Conservation (phyloP, 2,329 filamentous ascomycete genomes). For the Thielaviopsis punctulata region DNA sequence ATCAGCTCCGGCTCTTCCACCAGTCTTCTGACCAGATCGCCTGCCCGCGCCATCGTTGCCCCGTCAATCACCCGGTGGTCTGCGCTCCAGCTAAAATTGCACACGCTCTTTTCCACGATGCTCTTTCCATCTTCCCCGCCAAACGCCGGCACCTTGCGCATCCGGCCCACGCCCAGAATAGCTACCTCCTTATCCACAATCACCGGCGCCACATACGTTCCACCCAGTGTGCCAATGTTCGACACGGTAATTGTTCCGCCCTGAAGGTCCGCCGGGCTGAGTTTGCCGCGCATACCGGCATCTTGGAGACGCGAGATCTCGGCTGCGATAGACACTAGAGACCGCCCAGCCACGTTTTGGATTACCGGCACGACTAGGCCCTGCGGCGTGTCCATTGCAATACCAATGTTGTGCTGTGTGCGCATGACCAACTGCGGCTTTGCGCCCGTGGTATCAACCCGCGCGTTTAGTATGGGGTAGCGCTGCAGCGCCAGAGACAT, state of each 20-base stretch:
- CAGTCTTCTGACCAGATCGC: constrained; percentile 58
- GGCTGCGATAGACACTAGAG: constrained; percentile 58
- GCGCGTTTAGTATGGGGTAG: constrained; percentile 75
- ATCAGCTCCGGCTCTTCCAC: constrained; percentile 78
- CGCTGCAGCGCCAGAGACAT: constrained; percentile 68
- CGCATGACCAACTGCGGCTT: constrained; percentile 67
- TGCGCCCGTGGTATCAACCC: constrained; percentile 45
- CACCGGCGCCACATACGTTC: constrained; percentile 78
- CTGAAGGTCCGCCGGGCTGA: constrained; percentile 56
- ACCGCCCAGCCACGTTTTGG: constrained; percentile 61
- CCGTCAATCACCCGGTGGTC: constrained; percentile 91
- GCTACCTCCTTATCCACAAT: constrained; percentile 83
- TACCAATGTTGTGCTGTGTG: constrained; percentile 79
- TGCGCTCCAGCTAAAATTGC: constrained; percentile 90
- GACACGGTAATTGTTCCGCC: constrained; percentile 90
- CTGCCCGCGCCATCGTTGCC: constrained; percentile 82
- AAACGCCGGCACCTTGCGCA: constrained; percentile 70
- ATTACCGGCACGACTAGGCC: constrained; percentile 87
- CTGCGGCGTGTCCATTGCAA: constrained; percentile 83
- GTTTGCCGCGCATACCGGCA: constrained; percentile 56
- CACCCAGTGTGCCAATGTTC: constrained; percentile 90
- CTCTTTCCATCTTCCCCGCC: constrained; percentile 27
- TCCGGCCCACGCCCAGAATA: constrained; percentile 74
- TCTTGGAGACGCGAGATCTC: constrained; percentile 59
- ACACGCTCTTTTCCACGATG: constrained; percentile 60